Conservation (phyloP, 495 filamentous ascomycete genomes). For the Aspergillus panamensis region DNA sequence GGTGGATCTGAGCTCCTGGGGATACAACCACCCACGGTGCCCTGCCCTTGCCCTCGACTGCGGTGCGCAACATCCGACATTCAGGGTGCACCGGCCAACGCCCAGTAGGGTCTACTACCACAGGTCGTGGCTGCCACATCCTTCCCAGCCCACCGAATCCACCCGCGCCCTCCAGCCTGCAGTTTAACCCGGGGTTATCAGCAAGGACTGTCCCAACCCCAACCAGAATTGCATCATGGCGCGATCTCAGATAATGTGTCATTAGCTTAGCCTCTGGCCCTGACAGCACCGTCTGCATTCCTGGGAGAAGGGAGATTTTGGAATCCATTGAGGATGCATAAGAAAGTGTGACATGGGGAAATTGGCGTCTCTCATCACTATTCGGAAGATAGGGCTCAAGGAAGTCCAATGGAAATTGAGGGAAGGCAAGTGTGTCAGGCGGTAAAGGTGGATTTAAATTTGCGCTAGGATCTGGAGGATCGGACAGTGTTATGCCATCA, state of each 20-base stretch:
- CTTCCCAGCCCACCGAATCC: conserved; percentile 50
- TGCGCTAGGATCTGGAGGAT: conserved; percentile 15
- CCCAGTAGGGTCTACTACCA: conserved; percentile 71
- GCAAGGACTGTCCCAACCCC: conserved; percentile 79
- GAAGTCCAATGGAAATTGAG: conserved; percentile 42
- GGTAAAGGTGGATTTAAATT: conserved; percentile 32
- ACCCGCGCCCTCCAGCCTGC: conserved; percentile 58
- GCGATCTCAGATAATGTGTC: conserved; percentile 82
- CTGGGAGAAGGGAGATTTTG: conserved; percentile 67
- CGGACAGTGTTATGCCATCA: conserved; percentile 13
- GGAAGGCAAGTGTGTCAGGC: conserved; percentile 45
- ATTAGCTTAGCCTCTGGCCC: conserved; percentile 79
- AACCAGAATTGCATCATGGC: conserved; percentile 80
- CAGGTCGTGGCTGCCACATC: conserved; percentile 67
- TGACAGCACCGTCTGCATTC: conserved; percentile 73
- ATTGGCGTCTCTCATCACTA: conserved; percentile 27
- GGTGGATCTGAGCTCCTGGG: conserved; percentile 47
- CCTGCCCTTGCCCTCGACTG: conserved; percentile 61
- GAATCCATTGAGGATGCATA: conserved; percentile 90
- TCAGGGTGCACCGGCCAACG: conserved; percentile 62
- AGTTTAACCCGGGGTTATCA: conserved; percentile 84
- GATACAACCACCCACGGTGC: conserved; percentile 67
- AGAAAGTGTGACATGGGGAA: conserved; percentile 68
- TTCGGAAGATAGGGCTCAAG: conserved; percentile 48
- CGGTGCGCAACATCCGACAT: conserved; percentile 61